These are phyloP conservation scores for Psophocarpus tetragonolobus DNA, from an alignment of 306 rosid genomes.

Conservation along the genomic window DNA sequence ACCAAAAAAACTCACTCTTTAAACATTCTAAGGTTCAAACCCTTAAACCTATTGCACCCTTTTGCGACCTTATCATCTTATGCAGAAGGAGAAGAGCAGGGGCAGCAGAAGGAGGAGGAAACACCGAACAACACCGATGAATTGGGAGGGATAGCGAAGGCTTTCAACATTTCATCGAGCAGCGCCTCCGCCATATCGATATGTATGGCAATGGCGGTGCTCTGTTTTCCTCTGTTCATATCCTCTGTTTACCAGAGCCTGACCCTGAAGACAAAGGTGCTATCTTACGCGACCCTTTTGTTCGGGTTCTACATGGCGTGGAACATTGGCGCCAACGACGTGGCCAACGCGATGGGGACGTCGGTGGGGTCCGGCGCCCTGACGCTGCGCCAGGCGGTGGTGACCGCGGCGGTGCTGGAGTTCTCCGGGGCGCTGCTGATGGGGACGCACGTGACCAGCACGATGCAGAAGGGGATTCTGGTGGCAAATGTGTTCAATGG, in stretches of 20 bases:
- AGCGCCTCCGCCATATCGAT: constrained; percentile 65
- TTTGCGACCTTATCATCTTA: constrained; percentile 74
- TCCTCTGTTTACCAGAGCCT: constrained; percentile 64
- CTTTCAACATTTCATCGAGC: constrained; percentile 67
- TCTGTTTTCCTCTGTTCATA: constrained; percentile 70
- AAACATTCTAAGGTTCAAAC: constrained; percentile 39
- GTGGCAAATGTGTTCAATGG: constrained; percentile 80
- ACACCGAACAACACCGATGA: not conserved
- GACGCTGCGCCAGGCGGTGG: constrained; percentile 80
- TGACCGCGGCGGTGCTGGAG: constrained; percentile 85
- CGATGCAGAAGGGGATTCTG: constrained; percentile 96
- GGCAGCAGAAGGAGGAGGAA: constrained; percentile 30
- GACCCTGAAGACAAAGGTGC: constrained; percentile 57
- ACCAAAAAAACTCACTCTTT: constrained; percentile 17
- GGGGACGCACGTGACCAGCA: constrained; percentile 90
- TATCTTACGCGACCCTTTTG: constrained; percentile 67
- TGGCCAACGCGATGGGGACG: constrained; percentile 99
- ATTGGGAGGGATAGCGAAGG: constrained; percentile 63
- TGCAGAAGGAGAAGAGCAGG: constrained; percentile 70
- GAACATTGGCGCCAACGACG: constrained; percentile 98
- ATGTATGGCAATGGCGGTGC: constrained; percentile 69
- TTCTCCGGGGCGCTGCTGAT: constrained; percentile 85
- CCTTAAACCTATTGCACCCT: constrained; percentile 48
- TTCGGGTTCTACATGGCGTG: constrained; percentile 99
- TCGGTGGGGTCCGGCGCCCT: constrained; percentile 96